These are phyloP conservation scores for Hebeloma cylindrosporum DNA, from an alignment of 768 basidiomycete species.

Conservation along the genomic window DNA sequence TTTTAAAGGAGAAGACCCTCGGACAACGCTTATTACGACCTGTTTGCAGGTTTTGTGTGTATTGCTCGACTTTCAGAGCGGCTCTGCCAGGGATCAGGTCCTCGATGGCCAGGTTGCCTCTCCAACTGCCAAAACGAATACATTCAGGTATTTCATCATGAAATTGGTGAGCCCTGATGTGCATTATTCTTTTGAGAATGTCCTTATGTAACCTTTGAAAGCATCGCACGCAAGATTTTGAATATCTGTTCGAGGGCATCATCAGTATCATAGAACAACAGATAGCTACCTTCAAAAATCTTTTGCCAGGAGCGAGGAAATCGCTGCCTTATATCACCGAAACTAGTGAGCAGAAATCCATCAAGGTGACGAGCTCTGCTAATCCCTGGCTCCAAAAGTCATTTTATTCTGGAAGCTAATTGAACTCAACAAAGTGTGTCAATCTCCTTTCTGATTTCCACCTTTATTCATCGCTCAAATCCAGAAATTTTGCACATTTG, in stretches of 20 bases:
- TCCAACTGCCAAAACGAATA: constrained; percentile 73
- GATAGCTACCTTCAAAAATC: constrained; percentile 66
- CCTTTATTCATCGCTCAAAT: constrained; percentile 1
- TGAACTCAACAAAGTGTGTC: constrained; percentile 83
- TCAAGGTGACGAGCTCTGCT: not conserved
- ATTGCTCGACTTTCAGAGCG: constrained; percentile 80
- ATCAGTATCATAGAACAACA: constrained; percentile 70
- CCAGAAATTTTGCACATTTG: constrained; percentile 88
- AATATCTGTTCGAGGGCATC: constrained; percentile 78
- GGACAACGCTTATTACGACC: constrained; percentile 67
- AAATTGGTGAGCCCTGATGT: constrained; percentile 64
- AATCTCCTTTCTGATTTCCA: not conserved
- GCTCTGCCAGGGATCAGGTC: constrained; percentile 58
- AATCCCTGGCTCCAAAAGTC: constrained; percentile 38
- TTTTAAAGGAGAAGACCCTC: constrained; percentile 84
- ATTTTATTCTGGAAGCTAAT: constrained; percentile 89
- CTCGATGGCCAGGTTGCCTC: constrained; percentile 43
- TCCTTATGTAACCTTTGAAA: constrained; percentile 30
- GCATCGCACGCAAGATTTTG: constrained; percentile 90
- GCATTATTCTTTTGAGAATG: constrained; percentile 5
- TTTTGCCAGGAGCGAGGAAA: constrained; percentile 84
- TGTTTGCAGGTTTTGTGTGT: constrained; percentile 78
- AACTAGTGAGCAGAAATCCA: constrained; percentile 53
- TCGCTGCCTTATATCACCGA: constrained; percentile 82
- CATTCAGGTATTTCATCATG: constrained; percentile 89